Evolutionary conservation across 352 stramenopile species (phyloP).

Genomic region (Pythium rishiriense): DNA sequence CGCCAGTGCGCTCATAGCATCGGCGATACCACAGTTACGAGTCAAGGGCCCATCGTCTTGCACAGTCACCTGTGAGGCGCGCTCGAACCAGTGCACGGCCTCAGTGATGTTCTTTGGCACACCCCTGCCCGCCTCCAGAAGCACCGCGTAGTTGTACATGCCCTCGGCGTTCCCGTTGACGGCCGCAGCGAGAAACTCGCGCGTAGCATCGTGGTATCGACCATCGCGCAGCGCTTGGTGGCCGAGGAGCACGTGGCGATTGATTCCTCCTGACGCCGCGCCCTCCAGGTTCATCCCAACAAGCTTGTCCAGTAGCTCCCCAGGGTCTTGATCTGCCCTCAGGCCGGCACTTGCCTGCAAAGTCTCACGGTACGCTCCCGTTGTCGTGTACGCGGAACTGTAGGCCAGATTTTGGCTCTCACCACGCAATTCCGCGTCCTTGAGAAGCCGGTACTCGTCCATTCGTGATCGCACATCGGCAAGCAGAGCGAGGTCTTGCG

Average conservation of each 20-base stretch:
- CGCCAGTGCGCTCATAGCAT: constrained; percentile 7
- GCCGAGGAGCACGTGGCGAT: constrained; percentile 4
- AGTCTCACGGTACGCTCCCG: constrained; percentile 1
- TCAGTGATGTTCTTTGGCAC: constrained; percentile 3
- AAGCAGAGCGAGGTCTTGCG: not conserved
- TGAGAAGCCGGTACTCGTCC: constrained; percentile 9
- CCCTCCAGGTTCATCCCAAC: not conserved
- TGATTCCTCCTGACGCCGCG: not conserved
- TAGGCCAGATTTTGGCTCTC: not conserved
- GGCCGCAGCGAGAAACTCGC: not conserved
- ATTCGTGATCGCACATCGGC: not conserved
- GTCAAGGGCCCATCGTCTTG: not conserved
- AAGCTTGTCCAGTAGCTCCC: constrained; percentile 2
- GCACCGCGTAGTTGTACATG: constrained; percentile 17
- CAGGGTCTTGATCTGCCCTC: not conserved
- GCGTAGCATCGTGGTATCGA: not conserved
- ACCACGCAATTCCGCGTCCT: constrained; percentile 8
- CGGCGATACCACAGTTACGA: not conserved
- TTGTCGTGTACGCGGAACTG: not conserved
- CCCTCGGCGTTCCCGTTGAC: not conserved
- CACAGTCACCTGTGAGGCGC: not conserved
- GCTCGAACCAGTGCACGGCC: constrained; percentile 2
- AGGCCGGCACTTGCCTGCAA: not conserved
- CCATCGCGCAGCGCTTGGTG: constrained; percentile 4
- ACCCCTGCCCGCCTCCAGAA: constrained; percentile 1